A percentile compares a stretch with the other conserved stretches of the same genome.
Conservation (phyloP, 805 yeast genomes). For the Saturnispora hagleri region DNA sequence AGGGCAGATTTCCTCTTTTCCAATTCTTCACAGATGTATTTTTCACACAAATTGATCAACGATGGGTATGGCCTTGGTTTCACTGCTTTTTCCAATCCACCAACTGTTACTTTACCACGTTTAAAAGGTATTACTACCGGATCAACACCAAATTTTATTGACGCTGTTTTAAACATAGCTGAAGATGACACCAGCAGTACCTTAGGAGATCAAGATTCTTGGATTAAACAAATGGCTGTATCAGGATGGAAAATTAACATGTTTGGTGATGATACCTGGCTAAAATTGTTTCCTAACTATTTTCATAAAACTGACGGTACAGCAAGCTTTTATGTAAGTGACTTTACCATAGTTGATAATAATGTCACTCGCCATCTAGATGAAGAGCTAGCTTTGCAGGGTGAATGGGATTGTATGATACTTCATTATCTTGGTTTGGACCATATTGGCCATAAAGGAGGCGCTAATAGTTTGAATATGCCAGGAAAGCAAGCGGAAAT, state of each 20-base stretch:
- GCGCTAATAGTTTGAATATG: slow-evolving; percentile 78
- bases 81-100: slow-evolving; percentile 90
- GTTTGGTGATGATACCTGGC: slow-evolving; percentile 98
- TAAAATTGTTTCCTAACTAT: slow-evolving; percentile 69
- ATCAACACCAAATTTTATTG: slow-evolving; percentile 86
- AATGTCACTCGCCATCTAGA: slow-evolving; percentile 87
- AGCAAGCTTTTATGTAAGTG: slow-evolving; percentile 88
- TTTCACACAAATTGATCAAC: slow-evolving; percentile 56
- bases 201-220: slow-evolving; percentile 69
- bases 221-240: slow-evolving; percentile 61
- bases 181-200: slow-evolving; percentile 73
- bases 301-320: slow-evolving; percentile 76
- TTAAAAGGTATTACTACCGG: slow-evolving; percentile 92
- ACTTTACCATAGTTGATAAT: slow-evolving; percentile 85
- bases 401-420: slow-evolving; percentile 75
- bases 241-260: slow-evolving; percentile 50
- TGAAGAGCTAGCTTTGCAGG: slow-evolving; percentile 36
- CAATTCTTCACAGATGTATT: slow-evolving; percentile 51
- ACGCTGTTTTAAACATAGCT: slow-evolving; percentile 88
- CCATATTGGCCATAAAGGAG: slow-evolving; percentile 97
- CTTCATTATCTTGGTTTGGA: slow-evolving; percentile 90
- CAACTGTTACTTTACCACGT: slow-evolving; percentile 93
- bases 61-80: slow-evolving; percentile 72
- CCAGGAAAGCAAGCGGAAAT: slow-evolving; percentile 73
- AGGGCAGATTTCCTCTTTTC: slow-evolving; percentile 80